These are phyloP conservation scores for Prunus mongolica DNA, from an alignment of 306 rosid species.

Conservation along the genomic window DNA sequence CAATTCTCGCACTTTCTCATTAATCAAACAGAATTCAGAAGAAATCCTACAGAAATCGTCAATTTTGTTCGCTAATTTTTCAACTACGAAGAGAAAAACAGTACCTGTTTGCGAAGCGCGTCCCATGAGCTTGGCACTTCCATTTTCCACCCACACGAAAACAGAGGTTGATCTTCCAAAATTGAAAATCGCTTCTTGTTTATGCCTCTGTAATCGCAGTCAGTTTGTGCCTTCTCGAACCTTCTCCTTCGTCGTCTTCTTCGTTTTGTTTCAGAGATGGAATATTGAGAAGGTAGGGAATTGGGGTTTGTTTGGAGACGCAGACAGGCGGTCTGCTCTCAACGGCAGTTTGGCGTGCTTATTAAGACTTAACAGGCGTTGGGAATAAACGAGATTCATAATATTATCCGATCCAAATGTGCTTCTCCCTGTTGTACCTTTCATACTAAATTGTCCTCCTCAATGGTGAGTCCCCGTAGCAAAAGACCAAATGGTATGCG, in stretches of 20 bases:
- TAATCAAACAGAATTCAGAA: background rate
- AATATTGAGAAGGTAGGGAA: background rate
- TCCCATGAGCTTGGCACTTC: slow-evolving; percentile 88
- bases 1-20: background rate
- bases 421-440: too few species aligned
- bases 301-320: slow-evolving; percentile 43
- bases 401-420: too few species aligned
- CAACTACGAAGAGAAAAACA: background rate
- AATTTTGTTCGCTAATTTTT: background rate
- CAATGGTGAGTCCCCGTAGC: too few species aligned
- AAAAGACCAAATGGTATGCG: too few species aligned
- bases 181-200: background rate
- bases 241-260: background rate
- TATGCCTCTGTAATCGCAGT: background rate
- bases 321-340: slow-evolving; percentile 52
- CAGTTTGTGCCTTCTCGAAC: background rate
- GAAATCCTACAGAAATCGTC: background rate
- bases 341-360: slow-evolving; percentile 33
- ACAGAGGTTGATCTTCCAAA: slow-evolving; percentile 5
- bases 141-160: slow-evolving; percentile 32
- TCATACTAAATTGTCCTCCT: too few species aligned
- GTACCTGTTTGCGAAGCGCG: slow-evolving; percentile 92
- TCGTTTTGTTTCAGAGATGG: background rate
- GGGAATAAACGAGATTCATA: too few species aligned
- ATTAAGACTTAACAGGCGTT: background rate